phyloP scores from a whole-genome alignment of 148 eudicot genomes.

The Amaranthus palmeri region DNA sequence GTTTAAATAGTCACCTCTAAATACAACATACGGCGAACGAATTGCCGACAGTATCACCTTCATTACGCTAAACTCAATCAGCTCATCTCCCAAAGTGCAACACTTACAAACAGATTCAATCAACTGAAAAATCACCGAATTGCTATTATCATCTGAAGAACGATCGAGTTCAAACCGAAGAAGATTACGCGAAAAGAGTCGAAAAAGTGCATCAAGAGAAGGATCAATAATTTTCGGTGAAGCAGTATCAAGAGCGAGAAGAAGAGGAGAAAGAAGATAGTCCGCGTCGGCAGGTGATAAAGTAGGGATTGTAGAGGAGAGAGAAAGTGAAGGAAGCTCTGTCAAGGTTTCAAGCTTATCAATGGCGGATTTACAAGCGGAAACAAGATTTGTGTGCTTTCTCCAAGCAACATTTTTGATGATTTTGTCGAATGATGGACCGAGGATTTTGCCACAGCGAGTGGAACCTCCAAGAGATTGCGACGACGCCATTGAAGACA shows the following conservation, averaged over 20 bases:
- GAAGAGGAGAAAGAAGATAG: conserved; percentile 49
- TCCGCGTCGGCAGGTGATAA: conserved; percentile 51
- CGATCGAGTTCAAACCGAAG: conserved; percentile 50
- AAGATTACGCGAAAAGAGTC: conserved; percentile 51
- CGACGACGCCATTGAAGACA: conserved; percentile 27
- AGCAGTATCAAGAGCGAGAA: conserved; percentile 63
- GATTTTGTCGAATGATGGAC: conserved; percentile 88
- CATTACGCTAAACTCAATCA: conserved; percentile 53
- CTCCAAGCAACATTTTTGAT: conserved; percentile 90
- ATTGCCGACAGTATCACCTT: conserved; percentile 69
- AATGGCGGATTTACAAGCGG: conserved; percentile 65
- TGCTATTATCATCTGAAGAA: conserved; percentile 3
- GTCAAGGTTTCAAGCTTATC: conserved; percentile 58
- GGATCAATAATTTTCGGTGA: conserved; percentile 69
- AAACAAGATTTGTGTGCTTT: conserved; percentile 63
- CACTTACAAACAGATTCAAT: conserved; percentile 63
- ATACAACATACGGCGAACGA: conserved; percentile 46
- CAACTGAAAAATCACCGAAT: conserved; percentile 16
- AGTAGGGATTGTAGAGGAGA: conserved; percentile 45
- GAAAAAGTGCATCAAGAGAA: conserved; percentile 60
- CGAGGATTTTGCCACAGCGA: conserved; percentile 62
- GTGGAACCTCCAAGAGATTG: conserved; percentile 71
- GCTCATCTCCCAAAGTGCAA: conserved; percentile 52
- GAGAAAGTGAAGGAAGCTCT: conserved; percentile 41
- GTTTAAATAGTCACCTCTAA: conserved; percentile 66